Evolutionary conservation across 176 grass and related monocot genomes (phyloP).

Genomic region (Metroxylon sagu): DNA sequence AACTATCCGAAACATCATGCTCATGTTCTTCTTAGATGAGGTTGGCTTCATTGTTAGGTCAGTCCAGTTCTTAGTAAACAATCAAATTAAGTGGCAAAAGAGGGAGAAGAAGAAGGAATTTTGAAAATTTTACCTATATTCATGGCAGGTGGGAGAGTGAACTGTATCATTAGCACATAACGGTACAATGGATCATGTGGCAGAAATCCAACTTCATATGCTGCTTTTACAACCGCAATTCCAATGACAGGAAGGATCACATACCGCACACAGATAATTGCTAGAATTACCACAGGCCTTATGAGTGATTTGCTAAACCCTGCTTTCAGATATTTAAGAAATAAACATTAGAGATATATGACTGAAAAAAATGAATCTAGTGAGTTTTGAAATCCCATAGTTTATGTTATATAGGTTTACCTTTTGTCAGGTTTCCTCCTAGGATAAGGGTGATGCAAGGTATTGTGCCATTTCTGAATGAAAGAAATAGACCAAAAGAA

Average conservation of each 20-base stretch:
- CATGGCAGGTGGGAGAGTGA: slow-evolving; percentile 76
- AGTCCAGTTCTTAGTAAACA: too few species aligned
- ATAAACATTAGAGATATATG: too few species aligned
- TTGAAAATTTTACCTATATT: slow-evolving; percentile 48
- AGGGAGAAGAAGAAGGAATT: too few species aligned
- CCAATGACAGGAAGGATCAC: slow-evolving; percentile 60
- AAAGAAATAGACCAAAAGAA: background rate
- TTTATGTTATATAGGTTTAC: slow-evolving; percentile 9
- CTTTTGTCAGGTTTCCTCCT: slow-evolving; percentile 77
- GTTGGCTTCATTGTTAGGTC: too few species aligned
- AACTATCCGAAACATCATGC: background rate
- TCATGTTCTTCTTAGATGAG: too few species aligned
- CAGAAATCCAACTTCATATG: slow-evolving; percentile 50
- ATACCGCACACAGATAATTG: slow-evolving; percentile 53
- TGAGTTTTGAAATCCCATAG: too few species aligned
- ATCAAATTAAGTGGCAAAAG: too few species aligned
- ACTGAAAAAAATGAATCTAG: too few species aligned
- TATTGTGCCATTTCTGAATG: slow-evolving; percentile 65
- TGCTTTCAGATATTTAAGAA: slow-evolving; percentile 9
- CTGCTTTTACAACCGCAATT: slow-evolving; percentile 37
- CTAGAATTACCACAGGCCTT: slow-evolving; percentile 30
- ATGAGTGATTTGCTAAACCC: slow-evolving; percentile 55
- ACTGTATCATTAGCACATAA: slow-evolving; percentile 86
- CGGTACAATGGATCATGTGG: slow-evolving; percentile 58
- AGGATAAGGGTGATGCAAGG: slow-evolving; percentile 88